A percentile compares a stretch with the other conserved stretches of the same genome.
Conservation (phyloP, 1,284 basidiomycete species). For the Agroathelia rolfsii region DNA sequence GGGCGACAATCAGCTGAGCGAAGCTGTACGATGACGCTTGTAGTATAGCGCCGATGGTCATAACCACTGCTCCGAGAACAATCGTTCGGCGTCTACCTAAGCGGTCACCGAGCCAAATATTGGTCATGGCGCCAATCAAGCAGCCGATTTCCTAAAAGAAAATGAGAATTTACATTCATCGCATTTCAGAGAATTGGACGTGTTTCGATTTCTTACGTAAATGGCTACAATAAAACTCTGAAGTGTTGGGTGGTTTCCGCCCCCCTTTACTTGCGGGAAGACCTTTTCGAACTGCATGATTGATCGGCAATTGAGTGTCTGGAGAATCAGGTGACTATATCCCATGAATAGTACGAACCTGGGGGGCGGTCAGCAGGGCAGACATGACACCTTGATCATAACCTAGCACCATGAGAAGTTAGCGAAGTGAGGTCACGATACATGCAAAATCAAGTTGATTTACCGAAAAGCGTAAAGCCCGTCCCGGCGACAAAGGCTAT, state of each 20-base stretch:
- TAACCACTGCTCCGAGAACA: conserved; percentile 39
- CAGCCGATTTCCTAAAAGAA: conserved; percentile 41
- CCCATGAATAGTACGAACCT: conserved; percentile 21
- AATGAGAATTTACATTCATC: conserved; percentile 9
- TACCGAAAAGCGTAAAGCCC: conserved; percentile 35
- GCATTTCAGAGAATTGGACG: conserved; percentile 9
- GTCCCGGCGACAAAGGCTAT: conserved; percentile 33
- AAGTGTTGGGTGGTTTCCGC: conserved; percentile 28
- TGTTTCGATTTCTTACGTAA: conserved; percentile 33
- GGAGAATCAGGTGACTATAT: neutral
- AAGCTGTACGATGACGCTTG: conserved; percentile 45
- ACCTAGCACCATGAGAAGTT: conserved; percentile 18
- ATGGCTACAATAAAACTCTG: conserved; percentile 47
- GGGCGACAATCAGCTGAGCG: conserved; percentile 49
- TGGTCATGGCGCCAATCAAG: conserved; percentile 39
- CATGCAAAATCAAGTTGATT: conserved; percentile 2
- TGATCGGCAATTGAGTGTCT: conserved; percentile 1
- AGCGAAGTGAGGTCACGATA: neutral
- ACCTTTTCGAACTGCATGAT: conserved; percentile 35
- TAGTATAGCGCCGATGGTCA: conserved; percentile 56
- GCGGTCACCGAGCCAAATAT: conserved; percentile 44
- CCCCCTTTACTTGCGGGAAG: conserved; percentile 36
- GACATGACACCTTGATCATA: conserved; percentile 64
- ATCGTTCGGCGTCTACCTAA: conserved; percentile 45
- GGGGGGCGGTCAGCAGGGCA: conserved; percentile 40